Conservation (phyloP, 192 early-diverging fungal species). For the Funneliformis mosseae region DNA sequence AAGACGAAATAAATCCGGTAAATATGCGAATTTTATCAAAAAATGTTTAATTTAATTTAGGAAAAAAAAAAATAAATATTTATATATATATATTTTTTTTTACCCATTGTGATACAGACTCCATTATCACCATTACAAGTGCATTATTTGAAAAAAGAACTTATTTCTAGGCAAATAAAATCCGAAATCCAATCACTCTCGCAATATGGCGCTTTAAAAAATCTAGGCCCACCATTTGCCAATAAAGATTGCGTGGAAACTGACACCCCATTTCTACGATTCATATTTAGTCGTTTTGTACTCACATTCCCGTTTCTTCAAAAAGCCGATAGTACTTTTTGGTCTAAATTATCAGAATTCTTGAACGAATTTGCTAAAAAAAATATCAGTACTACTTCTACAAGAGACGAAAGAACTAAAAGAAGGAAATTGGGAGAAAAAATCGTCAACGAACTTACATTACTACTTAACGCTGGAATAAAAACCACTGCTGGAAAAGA, state of each 20-base stretch:
- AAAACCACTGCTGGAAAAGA: constrained; percentile 40
- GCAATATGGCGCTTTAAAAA: constrained; percentile 30
- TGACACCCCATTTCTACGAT: constrained; percentile 47
- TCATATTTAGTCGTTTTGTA: constrained; percentile 49
- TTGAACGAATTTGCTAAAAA: constrained; percentile 51
- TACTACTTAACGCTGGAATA: constrained; percentile 37
- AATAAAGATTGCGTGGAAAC: constrained; percentile 27
- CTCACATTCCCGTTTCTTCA: constrained; percentile 55
- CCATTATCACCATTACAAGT: constrained; percentile 38
- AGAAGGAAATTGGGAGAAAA: constrained; percentile 41
- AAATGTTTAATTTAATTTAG: background rate
- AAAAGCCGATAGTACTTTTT: constrained; percentile 42
- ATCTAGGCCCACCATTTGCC: constrained; percentile 37
- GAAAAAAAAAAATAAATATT: background rate
- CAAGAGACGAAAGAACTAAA: constrained; percentile 31
- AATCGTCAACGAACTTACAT: constrained; percentile 36
- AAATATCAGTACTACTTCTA: constrained; percentile 37
- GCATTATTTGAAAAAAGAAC: constrained; percentile 59
- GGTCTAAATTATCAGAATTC: constrained; percentile 52
- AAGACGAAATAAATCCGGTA: background rate
- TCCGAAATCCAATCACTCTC: constrained; percentile 44
- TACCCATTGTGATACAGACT: background rate
- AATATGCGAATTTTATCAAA: background rate
- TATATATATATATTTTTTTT: no score
- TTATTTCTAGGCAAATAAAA: constrained; percentile 51